Evolutionary conservation across 768 basidiomycete species (phyloP), one percentile per base, ranked within the genome.

Genomic region (Lactarius vividus): DNA sequence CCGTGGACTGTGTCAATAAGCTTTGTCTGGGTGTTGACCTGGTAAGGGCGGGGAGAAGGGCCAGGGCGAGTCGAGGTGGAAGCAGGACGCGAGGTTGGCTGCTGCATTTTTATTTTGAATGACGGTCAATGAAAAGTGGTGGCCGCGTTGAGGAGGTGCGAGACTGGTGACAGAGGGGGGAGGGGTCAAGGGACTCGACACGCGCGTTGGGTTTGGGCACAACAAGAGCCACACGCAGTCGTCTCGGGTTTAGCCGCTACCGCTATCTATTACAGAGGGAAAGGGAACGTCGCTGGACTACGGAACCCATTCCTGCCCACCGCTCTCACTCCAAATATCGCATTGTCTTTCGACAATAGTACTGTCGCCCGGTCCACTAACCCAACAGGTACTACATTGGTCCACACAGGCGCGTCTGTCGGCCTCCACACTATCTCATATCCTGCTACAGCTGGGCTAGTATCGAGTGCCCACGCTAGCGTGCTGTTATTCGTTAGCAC

Each of bases 1-100:
- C 92, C 94, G 58, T 89, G 86, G n/a, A 77, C 75, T 23, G 88
- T 84, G 80, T 94, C 91, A 70, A 94, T 83, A 46, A 92, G 77
- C 77, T 86, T 88, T 75, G 88, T 91, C 75, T 88, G 88, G 15
- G 88, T 89, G 74, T 92, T 91, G 64, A 89, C 84, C 65, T 80
- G 78, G 57, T 75, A 76, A 57, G 77, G 85, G 53, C 82, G 79
- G 44, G 87, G 87, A 37, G 86, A 87, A 26, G 76, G 79, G 63
- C 82, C 78, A 11, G 83, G 84, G 66, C 84, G 83, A 62, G 83
- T 84, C 58, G 85, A 85, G 28, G 85, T 81, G 59, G 86, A 85
- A 59, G 85, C 80, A 64, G 88, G 85, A 70, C 86, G 79, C 57
- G 86, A 83, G 42, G 77, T 74, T 65, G 81, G 75, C 73, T 85